Conservation (phyloP, 192 early-diverging fungal species). For the Coemansia sp. region DNA sequence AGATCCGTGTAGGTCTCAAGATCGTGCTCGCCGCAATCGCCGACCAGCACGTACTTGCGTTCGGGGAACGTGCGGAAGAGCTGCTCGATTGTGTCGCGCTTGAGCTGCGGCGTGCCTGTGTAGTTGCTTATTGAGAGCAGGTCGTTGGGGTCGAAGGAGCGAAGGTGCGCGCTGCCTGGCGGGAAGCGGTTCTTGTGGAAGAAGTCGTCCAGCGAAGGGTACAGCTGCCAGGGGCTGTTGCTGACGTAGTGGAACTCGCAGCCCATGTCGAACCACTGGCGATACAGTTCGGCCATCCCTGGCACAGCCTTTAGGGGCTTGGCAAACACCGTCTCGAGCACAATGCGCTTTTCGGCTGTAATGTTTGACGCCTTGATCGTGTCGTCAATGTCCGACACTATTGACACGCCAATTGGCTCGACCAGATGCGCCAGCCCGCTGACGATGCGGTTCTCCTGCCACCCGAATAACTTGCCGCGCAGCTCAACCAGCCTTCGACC, state of each 20-base stretch:
- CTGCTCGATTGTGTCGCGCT: slow-evolving; percentile 54
- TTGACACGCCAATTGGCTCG: slow-evolving; percentile 65
- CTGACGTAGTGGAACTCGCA: slow-evolving; percentile 83
- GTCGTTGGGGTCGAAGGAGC: slow-evolving; percentile 62
- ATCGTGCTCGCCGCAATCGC: slow-evolving; percentile 89
- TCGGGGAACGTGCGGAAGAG: slow-evolving; percentile 68
- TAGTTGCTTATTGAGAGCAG: slow-evolving; percentile 58
- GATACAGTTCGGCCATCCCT: slow-evolving; percentile 80
- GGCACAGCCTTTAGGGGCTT: slow-evolving; percentile 59
- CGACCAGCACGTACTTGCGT: slow-evolving; percentile 84
- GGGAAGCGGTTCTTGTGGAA: slow-evolving; percentile 73
- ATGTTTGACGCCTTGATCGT: slow-evolving; percentile 87
- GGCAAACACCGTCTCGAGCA: slow-evolving; percentile 57
- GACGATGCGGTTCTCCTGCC: slow-evolving; percentile 11
- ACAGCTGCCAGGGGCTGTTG: slow-evolving; percentile 80
- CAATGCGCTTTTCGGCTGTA: slow-evolving; percentile 61
- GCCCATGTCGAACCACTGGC: slow-evolving; percentile 58
- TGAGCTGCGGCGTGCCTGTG: slow-evolving; percentile 51
- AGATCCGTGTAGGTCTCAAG: slow-evolving; percentile 77
- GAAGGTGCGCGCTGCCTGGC: slow-evolving; percentile 70
- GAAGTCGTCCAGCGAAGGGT: slow-evolving; percentile 65
- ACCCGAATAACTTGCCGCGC: slow-evolving; percentile 30
- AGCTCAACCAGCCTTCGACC: slow-evolving; percentile 33
- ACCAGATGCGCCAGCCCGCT: slow-evolving; percentile 39
- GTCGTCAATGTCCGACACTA: slow-evolving; percentile 88